Evolutionary conservation across 2,329 filamentous ascomycete species (phyloP).

Genomic region (Aspergillus niger): DNA sequence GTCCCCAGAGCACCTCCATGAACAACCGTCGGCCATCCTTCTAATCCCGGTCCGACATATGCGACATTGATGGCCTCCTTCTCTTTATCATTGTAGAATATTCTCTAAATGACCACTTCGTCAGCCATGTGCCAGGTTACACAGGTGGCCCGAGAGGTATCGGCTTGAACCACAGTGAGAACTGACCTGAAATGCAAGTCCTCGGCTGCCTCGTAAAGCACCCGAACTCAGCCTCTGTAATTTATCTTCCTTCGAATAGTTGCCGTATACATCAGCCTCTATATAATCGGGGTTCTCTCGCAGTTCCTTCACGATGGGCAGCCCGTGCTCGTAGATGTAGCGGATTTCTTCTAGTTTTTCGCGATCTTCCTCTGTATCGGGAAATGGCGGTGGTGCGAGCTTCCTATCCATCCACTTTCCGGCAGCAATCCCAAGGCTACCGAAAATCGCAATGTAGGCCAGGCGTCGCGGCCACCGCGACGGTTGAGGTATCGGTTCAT

Average conservation of each 20-base stretch:
- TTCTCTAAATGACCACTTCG: slow-evolving; percentile 50
- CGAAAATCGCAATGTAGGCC: slow-evolving; percentile 39
- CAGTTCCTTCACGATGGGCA: slow-evolving; percentile 42
- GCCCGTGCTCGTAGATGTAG: slow-evolving; percentile 32
- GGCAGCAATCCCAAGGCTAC: slow-evolving; percentile 30
- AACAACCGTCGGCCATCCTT: slow-evolving; percentile 70
- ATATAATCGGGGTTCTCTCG: slow-evolving; percentile 42
- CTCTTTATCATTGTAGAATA: slow-evolving; percentile 64
- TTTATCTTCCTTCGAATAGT: slow-evolving; percentile 39
- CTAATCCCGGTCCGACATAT: slow-evolving; percentile 64
- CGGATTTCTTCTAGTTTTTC: slow-evolving; percentile 33
- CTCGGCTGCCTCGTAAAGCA: slow-evolving; percentile 42
- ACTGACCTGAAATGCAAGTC: slow-evolving; percentile 45
- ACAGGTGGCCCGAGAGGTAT: neutral
- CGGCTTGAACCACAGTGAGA: neutral
- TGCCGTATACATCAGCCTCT: slow-evolving; percentile 42
- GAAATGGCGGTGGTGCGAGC: slow-evolving; percentile 29
- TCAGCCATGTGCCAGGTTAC: slow-evolving; percentile 16
- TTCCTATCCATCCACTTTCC: slow-evolving; percentile 29
- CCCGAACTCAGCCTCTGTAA: slow-evolving; percentile 41
- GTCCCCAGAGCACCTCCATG: slow-evolving; percentile 73
- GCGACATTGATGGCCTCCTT: slow-evolving; percentile 65
- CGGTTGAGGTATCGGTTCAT: slow-evolving; percentile 19
- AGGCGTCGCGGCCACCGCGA: slow-evolving; percentile 40
- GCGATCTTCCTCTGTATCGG: slow-evolving; percentile 39